phyloP scores from a whole-genome alignment of 1,284 basidiomycete species.

The Malassezia globosa region DNA sequence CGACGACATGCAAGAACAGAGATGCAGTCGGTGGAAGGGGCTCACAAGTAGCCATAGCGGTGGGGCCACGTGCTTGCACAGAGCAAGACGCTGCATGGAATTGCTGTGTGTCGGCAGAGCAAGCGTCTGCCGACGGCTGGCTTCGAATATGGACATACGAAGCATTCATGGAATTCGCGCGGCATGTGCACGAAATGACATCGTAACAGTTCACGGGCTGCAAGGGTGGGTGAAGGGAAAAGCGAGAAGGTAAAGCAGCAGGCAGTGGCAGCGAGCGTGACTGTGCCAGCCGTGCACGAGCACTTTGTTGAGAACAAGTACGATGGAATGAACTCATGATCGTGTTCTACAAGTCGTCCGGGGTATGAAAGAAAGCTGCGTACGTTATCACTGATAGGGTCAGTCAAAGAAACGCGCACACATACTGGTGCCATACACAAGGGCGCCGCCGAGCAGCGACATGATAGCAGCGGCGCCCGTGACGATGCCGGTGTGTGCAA shows the following conservation, averaged over 20 bases:
- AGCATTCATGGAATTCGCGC: slow-evolving; percentile 16
- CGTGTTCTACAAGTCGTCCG: no score
- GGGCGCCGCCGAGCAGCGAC: slow-evolving; percentile 83
- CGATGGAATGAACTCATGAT: no score
- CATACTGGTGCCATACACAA: slow-evolving; percentile 93
- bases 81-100: background rate
- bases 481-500: slow-evolving; percentile 85
- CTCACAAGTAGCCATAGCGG: background rate
- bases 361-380: slow-evolving; percentile 23
- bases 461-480: slow-evolving; percentile 73
- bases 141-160: slow-evolving; percentile 39
- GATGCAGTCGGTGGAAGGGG: no score
- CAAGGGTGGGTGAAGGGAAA: no score
- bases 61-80: background rate
- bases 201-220: slow-evolving; percentile 44
- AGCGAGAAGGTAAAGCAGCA: no score
- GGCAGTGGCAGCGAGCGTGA: no score
- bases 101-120: background rate
- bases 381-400: slow-evolving; percentile 18
- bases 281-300: no score
- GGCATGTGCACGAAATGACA: slow-evolving; percentile 37
- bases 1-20: no score
- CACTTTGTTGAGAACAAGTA: no score
- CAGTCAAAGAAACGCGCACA: background rate
- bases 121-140: slow-evolving; percentile 20